phyloP scores from a whole-genome alignment of 1,284 basidiomycete genomes.

The Thelephora terrestris region DNA sequence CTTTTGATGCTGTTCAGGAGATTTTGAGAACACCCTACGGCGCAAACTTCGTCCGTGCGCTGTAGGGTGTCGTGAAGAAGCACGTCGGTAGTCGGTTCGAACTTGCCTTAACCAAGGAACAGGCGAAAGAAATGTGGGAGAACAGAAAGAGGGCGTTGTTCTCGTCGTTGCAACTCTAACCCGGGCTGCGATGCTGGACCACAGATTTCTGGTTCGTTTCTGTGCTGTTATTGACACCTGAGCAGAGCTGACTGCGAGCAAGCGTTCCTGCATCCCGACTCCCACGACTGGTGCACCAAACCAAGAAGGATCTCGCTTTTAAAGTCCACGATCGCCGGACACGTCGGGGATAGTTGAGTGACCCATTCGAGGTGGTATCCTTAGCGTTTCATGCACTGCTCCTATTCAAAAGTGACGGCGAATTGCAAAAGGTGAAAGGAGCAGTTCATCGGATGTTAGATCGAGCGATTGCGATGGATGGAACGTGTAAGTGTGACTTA shows the following conservation, averaged over 20 bases:
- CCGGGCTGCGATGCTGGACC: slow-evolving; percentile 67
- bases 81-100: slow-evolving; percentile 65
- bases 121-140: slow-evolving; percentile 79
- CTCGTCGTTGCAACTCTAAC: slow-evolving; percentile 56
- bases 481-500: slow-evolving; percentile 56
- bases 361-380: slow-evolving; percentile 4
- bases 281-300: slow-evolving; percentile 60
- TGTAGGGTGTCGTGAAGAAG: slow-evolving; percentile 51
- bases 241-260: slow-evolving; percentile 28
- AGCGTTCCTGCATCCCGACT: slow-evolving; percentile 75
- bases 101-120: slow-evolving; percentile 68
- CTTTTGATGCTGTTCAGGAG: slow-evolving; percentile 69
- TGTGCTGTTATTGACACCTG: slow-evolving; percentile 15
- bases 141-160: slow-evolving; percentile 80
- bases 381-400: slow-evolving; percentile 58
- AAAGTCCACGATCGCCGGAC: slow-evolving; percentile 68
- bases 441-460: slow-evolving; percentile 62
- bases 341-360: slow-evolving; percentile 74
- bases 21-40: slow-evolving; percentile 62
- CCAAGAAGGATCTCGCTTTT: slow-evolving; percentile 69
- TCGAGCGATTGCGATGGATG: slow-evolving; percentile 58
- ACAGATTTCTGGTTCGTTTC: slow-evolving; percentile 72
- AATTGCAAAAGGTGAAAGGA: slow-evolving; percentile 41
- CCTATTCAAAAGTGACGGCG: slow-evolving; percentile 52
- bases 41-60: slow-evolving; percentile 43